Conservation (phyloP, 2,329 filamentous ascomycete species). For the Hypoxylon sp. region DNA sequence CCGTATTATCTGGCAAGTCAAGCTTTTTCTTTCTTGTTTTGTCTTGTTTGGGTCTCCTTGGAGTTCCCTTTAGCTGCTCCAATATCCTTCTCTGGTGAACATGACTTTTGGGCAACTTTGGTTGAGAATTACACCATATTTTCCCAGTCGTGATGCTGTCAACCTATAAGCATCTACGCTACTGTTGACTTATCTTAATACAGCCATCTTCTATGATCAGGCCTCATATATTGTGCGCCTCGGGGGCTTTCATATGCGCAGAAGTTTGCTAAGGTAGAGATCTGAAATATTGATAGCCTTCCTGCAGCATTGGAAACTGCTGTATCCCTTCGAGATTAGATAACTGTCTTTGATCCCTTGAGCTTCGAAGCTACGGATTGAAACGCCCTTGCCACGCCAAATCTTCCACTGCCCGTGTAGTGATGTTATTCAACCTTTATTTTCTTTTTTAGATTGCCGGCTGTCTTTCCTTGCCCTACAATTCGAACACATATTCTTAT, state of each 20-base stretch:
- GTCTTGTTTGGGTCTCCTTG: conserved; percentile 9
- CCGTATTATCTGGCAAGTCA: conserved; percentile 68
- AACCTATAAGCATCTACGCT: neutral
- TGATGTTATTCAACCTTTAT: too few species aligned
- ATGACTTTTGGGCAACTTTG: neutral
- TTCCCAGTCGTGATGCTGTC: neutral
- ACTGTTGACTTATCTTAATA: neutral
- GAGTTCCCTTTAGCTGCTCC: neutral
- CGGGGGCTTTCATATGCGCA: neutral
- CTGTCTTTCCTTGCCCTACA: neutral
- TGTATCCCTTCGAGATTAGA: neutral
- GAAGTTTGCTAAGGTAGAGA: neutral
- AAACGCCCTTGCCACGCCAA: neutral
- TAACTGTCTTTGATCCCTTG: neutral
- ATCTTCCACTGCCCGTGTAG: neutral
- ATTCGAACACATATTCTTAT: neutral
- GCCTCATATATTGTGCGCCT: neutral
- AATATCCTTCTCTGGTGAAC: neutral
- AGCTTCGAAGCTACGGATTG: neutral
- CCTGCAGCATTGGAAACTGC: neutral
- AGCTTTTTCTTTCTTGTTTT: neutral
- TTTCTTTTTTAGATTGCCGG: too few species aligned
- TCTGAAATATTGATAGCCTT: neutral
- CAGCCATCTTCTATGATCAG: neutral
- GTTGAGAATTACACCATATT: neutral